Percentiles rank a stretch among this genome's conserved stretches.
Evolutionary conservation across 495 filamentous ascomycete species (phyloP).

Genomic region (Penicillium egyptiacum): DNA sequence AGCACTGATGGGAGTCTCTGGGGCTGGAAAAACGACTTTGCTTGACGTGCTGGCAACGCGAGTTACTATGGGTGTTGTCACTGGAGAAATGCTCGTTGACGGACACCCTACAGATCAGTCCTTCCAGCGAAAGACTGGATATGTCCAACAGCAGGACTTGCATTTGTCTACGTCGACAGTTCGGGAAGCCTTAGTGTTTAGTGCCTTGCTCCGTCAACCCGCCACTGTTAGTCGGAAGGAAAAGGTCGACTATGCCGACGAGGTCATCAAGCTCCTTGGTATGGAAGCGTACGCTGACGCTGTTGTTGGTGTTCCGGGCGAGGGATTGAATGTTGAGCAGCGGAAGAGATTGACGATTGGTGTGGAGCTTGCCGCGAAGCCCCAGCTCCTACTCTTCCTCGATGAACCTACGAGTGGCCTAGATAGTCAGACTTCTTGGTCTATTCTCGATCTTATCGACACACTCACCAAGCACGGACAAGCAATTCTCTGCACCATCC

Average conservation of each 20-base stretch:
- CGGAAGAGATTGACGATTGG: conserved; percentile 84
- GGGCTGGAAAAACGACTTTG: conserved; percentile 65
- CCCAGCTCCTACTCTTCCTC: conserved; percentile 78
- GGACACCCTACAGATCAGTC: conserved; percentile 56
- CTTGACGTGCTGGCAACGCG: conserved; percentile 58
- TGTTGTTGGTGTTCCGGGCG: conserved; percentile 3
- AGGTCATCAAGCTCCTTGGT: background rate
- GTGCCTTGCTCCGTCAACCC: conserved; percentile 80
- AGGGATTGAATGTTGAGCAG: conserved; percentile 77
- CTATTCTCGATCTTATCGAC: conserved; percentile 66
- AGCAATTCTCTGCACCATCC: conserved; percentile 82
- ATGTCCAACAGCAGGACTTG: conserved; percentile 90
- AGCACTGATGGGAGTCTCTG: conserved; percentile 58
- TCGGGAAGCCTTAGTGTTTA: conserved; percentile 77
- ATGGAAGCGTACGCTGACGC: conserved; percentile 4
- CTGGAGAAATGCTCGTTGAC: conserved; percentile 52
- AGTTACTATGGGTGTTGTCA: conserved; percentile 47
- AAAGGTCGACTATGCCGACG: conserved; percentile 24
- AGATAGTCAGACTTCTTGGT: conserved; percentile 83
- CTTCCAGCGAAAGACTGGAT: conserved; percentile 86
- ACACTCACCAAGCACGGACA: conserved; percentile 76
- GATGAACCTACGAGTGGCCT: conserved; percentile 87
- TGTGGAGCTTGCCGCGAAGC: conserved; percentile 86
- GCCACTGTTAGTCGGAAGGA: conserved; percentile 35
- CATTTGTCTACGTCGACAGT: conserved; percentile 84